phyloP scores from a whole-genome alignment of 2,329 filamentous ascomycete genomes.

The Sclerotiophoma versabilis region DNA sequence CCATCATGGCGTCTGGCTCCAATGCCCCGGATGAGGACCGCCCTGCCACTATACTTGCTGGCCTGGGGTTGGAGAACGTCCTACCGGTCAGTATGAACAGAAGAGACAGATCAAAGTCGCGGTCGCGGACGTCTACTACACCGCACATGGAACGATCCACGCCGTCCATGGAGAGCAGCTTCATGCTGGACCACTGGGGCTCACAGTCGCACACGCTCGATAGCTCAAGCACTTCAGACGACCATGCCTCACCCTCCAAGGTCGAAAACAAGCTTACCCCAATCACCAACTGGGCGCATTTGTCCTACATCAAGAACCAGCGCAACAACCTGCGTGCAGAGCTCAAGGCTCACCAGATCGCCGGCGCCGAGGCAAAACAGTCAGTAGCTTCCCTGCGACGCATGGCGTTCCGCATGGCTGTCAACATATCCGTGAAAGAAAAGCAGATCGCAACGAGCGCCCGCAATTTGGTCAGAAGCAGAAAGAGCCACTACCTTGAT shows the following conservation, averaged over 20 bases:
- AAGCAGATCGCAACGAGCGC: constrained; percentile 46
- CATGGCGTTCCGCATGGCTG: constrained; percentile 48
- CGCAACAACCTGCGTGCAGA: constrained; percentile 42
- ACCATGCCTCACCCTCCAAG: constrained; percentile 18
- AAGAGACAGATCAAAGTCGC: constrained; percentile 29
- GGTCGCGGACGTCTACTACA: constrained; percentile 27
- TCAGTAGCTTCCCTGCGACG: constrained; percentile 46
- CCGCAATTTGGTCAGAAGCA: constrained; percentile 39
- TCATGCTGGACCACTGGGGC: constrained; percentile 40
- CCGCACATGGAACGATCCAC: constrained; percentile 41
- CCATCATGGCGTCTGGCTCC: constrained; percentile 20
- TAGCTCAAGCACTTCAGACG: constrained; percentile 19
- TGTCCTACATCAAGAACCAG: constrained; percentile 46
- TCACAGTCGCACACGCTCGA: constrained; percentile 22
- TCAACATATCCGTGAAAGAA: constrained; percentile 51
- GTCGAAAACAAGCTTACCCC: constrained; percentile 35
- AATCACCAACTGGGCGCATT: constrained; percentile 48
- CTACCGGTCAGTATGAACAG: constrained; percentile 36
- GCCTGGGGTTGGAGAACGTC: constrained; percentile 39
- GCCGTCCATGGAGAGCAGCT: constrained; percentile 44
- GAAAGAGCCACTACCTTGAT: constrained; percentile 43
- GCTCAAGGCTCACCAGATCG: constrained; percentile 44
- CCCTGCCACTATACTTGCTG: constrained; percentile 27
- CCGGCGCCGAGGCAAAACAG: constrained; percentile 43
- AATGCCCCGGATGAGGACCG: constrained; percentile 25